Evolutionary conservation across 1,139 yeast genomes (phyloP), one percentile per base, ranked within the genome.

Genomic region (Lodderomyces pseudojiufengensis): DNA sequence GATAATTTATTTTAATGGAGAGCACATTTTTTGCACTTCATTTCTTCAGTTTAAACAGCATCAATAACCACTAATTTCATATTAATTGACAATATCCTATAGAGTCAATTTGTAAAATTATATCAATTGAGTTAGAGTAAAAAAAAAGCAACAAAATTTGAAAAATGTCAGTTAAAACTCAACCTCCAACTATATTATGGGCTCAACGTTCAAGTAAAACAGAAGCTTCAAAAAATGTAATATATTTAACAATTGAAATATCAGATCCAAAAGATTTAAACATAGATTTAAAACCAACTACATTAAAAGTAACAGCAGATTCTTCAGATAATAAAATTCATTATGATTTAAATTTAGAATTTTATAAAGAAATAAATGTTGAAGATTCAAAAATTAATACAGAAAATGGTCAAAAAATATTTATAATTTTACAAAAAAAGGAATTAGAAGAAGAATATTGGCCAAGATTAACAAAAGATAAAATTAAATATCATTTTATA

Each of bases 201-300:
- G 97, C 98, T 15, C 98, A 92, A 68, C 85, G 98, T 64, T 87
- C 96, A 35, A 79, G 72, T 54, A 81, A 72, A 14, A 63, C 70
- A 5, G 95, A 81, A 27, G 76, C 76, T 11, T 69, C 77, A 29
- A 88, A 85, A 63, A 92, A 92, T 60, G 57, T 87, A 29, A 53
- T 92, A 33, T 84, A 73, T 56, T 62, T 92, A 42, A 88, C 95
- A 0, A 74, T 92, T 44, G 73, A 77, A 43, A 78, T 86, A 26
- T 74, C 80, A 31, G 95, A 90, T 56, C 78, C 90, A 29, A 70
- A 65, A 39, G 65, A 79, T 43, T 76, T 84, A 32, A 70, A 78
- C 43, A 63, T 87, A 40, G 78, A 80, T 36, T 68, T 90, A 43
- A 77, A 84, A 20, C 51, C 79, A n/a, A 66, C 74, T 6, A 55